Conservation (phyloP, 225 moss, liverwort and hornwort species). For the Pseudisothecium myosuroides region DNA sequence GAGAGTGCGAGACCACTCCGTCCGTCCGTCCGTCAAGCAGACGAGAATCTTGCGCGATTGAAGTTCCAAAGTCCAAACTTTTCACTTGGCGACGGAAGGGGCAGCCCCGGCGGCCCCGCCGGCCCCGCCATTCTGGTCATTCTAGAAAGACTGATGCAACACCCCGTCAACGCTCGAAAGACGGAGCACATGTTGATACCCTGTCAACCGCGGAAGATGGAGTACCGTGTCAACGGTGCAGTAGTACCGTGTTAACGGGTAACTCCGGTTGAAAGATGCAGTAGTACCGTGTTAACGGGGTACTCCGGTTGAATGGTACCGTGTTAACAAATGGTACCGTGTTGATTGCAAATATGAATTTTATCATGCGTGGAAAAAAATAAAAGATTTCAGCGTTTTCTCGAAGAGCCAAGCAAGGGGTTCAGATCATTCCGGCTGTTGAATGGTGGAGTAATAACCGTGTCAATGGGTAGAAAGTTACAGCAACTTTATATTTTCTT, state of each 20-base stretch:
- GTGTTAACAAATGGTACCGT: no score
- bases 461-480: no score
- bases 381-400: no score
- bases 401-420: no score
- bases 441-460: neutral
- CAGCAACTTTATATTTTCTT: neutral
- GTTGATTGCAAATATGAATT: no score
- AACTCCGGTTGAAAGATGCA: no score
- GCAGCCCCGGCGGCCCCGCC: neutral
- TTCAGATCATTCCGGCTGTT: no score
- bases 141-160: neutral
- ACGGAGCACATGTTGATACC: no score
- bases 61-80: neutral
- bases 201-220: neutral
- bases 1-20: neutral
- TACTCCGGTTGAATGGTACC: no score
- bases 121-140: neutral
- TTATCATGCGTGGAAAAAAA: no score
- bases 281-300: neutral
- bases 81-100: neutral
- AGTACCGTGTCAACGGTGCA: neutral
- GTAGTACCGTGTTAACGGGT: neutral
- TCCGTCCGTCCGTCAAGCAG: neutral
- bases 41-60: neutral
- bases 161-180: neutral